phyloP scores from a whole-genome alignment of 2,329 filamentous ascomycete genomes.

The Pleoardoris graminearum region DNA sequence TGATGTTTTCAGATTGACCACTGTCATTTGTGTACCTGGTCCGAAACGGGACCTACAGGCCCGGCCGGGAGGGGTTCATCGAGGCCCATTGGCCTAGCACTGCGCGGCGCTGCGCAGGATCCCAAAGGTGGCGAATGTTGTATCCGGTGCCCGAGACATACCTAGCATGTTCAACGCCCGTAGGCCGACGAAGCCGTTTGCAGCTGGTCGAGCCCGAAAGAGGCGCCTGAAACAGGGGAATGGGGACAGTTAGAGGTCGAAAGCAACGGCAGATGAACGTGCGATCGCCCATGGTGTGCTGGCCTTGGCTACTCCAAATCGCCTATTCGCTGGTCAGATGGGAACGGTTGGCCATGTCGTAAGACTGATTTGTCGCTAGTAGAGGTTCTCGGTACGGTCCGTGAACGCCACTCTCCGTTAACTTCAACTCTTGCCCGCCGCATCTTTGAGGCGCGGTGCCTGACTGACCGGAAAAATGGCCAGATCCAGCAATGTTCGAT shows the following conservation, averaged over 20 bases:
- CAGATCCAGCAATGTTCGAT: neutral
- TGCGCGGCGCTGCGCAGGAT: neutral
- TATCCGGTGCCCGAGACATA: slow-evolving; percentile 5
- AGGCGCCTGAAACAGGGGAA: neutral
- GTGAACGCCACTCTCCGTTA: neutral
- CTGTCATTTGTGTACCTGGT: neutral
- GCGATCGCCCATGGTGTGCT: neutral
- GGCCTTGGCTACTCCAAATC: neutral
- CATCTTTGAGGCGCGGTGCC: neutral
- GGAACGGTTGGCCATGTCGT: neutral
- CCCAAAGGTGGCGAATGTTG: slow-evolving; percentile 1
- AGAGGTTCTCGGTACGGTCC: neutral
- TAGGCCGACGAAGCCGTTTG: neutral
- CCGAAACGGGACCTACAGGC: neutral
- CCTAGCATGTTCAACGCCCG: neutral
- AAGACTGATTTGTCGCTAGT: neutral
- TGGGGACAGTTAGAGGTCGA: neutral
- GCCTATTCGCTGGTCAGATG: slow-evolving; percentile 1
- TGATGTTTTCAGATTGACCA: neutral
- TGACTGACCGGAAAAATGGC: neutral
- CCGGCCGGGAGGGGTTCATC: neutral
- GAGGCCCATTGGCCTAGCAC: neutral
- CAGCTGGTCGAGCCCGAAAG: neutral
- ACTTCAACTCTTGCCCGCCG: neutral
- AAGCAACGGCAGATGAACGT: neutral